phyloP scores from a whole-genome alignment of 371 early-diverging fungal species.

The Apophysomyces ossiformis region DNA sequence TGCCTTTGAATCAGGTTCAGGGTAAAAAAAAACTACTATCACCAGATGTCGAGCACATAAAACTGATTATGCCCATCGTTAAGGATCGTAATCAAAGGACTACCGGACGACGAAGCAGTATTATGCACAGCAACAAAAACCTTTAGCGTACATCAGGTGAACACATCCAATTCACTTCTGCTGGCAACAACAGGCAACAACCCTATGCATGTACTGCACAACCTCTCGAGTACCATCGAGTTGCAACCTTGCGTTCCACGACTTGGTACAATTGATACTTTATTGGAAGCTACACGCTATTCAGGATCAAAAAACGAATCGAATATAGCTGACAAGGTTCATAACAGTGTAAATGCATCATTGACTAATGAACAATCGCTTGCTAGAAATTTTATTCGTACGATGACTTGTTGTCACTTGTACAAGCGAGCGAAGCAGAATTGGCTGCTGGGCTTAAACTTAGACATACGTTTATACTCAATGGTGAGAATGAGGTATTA shows the following conservation, averaged over 20 bases:
- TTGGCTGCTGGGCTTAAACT: slow-evolving; percentile 39
- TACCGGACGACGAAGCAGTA: slow-evolving; percentile 60
- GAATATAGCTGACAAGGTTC: slow-evolving; percentile 23
- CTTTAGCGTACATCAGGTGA: slow-evolving; percentile 51
- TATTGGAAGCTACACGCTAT: slow-evolving; percentile 41
- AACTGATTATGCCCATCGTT: not conserved
- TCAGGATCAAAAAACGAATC: slow-evolving; percentile 44
- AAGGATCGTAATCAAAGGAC: slow-evolving; percentile 51
- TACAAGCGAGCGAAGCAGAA: slow-evolving; percentile 62
- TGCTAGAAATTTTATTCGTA: slow-evolving; percentile 34
- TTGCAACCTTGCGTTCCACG: slow-evolving; percentile 46
- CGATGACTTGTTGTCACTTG: slow-evolving; percentile 35
- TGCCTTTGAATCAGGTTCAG: not conserved
- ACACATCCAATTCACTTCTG: slow-evolving; percentile 61
- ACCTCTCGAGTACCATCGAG: slow-evolving; percentile 49
- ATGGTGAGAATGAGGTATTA: slow-evolving; percentile 26
- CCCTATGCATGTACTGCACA: slow-evolving; percentile 33
- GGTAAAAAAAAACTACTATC: not conserved
- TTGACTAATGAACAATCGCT: not conserved
- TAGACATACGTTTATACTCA: slow-evolving; percentile 43
- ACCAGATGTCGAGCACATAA: not conserved
- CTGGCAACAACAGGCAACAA: slow-evolving; percentile 21
- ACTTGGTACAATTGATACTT: slow-evolving; percentile 36
- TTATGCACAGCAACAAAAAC: slow-evolving; percentile 57
- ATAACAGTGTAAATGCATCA: not conserved